A percentile compares a stretch with the other conserved stretches of the same genome.
Conservation (phyloP, 2,329 filamentous ascomycete genomes). For the Lasiodiplodia theobromae region DNA sequence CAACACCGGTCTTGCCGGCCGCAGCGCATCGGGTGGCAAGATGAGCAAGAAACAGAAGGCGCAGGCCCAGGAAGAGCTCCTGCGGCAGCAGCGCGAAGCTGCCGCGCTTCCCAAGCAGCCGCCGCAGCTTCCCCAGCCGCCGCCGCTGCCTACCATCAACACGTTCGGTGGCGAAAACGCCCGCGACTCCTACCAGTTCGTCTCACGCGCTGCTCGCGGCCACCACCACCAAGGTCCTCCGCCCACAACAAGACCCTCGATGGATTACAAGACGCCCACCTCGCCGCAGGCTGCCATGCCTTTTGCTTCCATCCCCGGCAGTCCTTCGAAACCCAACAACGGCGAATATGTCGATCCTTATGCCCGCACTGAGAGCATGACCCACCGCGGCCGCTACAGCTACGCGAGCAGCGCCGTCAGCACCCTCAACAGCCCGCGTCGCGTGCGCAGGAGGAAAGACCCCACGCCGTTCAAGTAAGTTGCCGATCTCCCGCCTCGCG, state of each 20-base stretch:
- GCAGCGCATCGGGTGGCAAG: constrained; percentile 44
- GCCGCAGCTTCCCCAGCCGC: constrained; percentile 62
- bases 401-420: constrained; percentile 92
- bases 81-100: constrained; percentile 63
- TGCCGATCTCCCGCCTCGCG: constrained; percentile 10
- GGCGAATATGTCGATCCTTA: constrained; percentile 70
- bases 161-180: constrained; percentile 69
- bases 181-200: constrained; percentile 67
- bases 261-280: constrained; percentile 41
- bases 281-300: constrained; percentile 47
- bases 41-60: constrained; percentile 66
- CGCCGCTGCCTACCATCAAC: constrained; percentile 58
- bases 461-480: constrained; percentile 98
- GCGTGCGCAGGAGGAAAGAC: constrained; percentile 93
- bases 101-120: constrained; percentile 64
- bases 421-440: constrained; percentile 89
- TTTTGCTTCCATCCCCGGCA: constrained; percentile 23
- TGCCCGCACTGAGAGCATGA: constrained; percentile 90
- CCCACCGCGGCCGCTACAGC: constrained; percentile 92
- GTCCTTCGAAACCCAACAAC: constrained; percentile 58
- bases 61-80: constrained; percentile 58
- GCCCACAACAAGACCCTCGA: constrained; percentile 39
- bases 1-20: constrained; percentile 35
- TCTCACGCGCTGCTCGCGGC: constrained; percentile 62
- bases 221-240: constrained; percentile 25